Conservation (phyloP, 2,329 filamentous ascomycete genomes). For the Scopulariopsis brevicaulis region DNA sequence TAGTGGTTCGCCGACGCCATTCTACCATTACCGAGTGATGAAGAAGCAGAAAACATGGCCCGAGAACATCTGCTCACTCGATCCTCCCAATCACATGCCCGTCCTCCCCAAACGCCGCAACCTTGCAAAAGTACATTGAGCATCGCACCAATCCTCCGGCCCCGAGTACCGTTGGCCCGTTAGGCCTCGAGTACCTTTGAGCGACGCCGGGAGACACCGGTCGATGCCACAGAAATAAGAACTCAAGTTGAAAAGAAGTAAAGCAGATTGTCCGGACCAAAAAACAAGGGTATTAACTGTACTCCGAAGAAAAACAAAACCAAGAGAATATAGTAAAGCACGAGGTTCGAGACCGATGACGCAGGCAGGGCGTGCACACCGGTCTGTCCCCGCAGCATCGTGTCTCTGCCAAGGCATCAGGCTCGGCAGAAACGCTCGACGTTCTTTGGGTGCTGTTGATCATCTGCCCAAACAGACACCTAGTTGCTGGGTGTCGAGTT, state of each 20-base stretch:
- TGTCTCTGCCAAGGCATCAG: not conserved
- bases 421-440: not conserved
- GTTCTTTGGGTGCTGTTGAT: not conserved
- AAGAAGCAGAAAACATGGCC: not conserved
- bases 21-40: not conserved
- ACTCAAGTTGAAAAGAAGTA: not conserved
- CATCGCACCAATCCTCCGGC: not conserved
- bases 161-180: not conserved
- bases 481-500: not conserved
- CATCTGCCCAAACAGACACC: not conserved
- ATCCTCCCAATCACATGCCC: not conserved
- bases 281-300: conserved; percentile 3
- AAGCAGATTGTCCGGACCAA: not conserved
- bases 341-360: not conserved
- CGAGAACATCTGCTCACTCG: not conserved
- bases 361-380: not conserved
- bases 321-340: not conserved
- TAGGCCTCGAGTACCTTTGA: not conserved
- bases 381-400: not conserved
- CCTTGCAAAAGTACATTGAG: not conserved
- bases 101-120: not conserved
- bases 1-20: not conserved
- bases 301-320: not conserved
- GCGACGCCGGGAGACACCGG: not conserved
- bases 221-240: not conserved